phyloP scores from a whole-genome alignment of 495 filamentous ascomycete species.

The Penicillium maclennaniae region DNA sequence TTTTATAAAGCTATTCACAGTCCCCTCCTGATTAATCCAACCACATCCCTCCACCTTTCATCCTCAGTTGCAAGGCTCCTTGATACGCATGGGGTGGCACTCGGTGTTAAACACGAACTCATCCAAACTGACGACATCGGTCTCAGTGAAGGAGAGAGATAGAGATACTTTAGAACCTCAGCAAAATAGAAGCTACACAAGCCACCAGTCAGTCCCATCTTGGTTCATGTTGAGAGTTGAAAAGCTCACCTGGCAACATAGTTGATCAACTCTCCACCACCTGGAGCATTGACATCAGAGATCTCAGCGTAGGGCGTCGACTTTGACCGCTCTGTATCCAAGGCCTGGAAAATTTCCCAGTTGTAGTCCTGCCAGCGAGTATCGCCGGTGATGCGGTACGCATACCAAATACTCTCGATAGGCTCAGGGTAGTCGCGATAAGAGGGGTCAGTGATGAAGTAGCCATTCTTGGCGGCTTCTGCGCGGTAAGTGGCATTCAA shows the following conservation, averaged over 20 bases:
- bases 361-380: constrained; percentile 40
- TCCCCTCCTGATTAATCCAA: background rate
- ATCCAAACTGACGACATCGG: constrained; percentile 48
- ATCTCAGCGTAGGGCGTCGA: constrained; percentile 59
- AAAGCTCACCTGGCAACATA: constrained; percentile 13
- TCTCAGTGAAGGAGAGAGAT: constrained; percentile 45
- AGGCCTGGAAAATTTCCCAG: constrained; percentile 46
- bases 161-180: constrained; percentile 54
- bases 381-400: constrained; percentile 43
- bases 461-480: constrained; percentile 46
- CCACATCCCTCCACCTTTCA: background rate
- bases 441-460: constrained; percentile 53
- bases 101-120: constrained; percentile 55
- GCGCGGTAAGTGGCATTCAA: constrained; percentile 18
- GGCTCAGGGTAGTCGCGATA: constrained; percentile 39
- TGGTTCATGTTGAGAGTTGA: background rate
- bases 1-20: background rate
- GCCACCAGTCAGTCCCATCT: background rate
- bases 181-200: constrained; percentile 43
- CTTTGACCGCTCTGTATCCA: constrained; percentile 53
- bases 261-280: constrained; percentile 55
- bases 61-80: constrained; percentile 6
- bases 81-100: constrained; percentile 17
- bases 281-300: constrained; percentile 47
- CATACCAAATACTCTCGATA: constrained; percentile 43